Evolutionary conservation across 257 asterid genomes (phyloP).

Genomic region (Solanum arcanum): DNA sequence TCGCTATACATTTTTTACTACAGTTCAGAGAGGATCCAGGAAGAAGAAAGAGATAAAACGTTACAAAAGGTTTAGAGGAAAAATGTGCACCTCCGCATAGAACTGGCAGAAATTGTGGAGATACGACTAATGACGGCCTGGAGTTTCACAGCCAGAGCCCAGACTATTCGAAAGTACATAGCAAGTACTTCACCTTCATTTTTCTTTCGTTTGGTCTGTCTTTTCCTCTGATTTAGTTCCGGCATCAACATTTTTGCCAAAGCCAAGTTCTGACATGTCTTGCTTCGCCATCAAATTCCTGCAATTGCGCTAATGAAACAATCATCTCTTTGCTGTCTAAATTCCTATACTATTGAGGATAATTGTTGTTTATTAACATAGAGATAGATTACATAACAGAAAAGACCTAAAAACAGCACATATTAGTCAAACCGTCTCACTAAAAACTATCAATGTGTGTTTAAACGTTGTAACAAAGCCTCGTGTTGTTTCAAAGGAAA

Average conservation of each 20-base stretch:
- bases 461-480: background rate
- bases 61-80: background rate
- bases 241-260: constrained; percentile 23
- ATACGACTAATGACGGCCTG: background rate
- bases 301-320: constrained; percentile 5
- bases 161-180: background rate
- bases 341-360: background rate
- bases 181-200: background rate
- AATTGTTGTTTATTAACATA: background rate
- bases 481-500: background rate
- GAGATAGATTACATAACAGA: background rate
- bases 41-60: background rate
- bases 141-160: background rate
- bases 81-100: background rate
- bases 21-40: background rate
- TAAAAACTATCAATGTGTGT: background rate
- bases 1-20: background rate
- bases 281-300: constrained; percentile 99
- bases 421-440: background rate
- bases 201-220: constrained; percentile 8
- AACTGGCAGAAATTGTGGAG: background rate
- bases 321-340: background rate
- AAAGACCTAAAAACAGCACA: background rate
- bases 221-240: constrained; percentile 18
- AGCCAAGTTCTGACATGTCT: constrained; percentile 90